A percentile compares a stretch with the other conserved stretches of the same genome.
Conservation (phyloP, 306 rosid genomes). For the Castanospermum australe region DNA sequence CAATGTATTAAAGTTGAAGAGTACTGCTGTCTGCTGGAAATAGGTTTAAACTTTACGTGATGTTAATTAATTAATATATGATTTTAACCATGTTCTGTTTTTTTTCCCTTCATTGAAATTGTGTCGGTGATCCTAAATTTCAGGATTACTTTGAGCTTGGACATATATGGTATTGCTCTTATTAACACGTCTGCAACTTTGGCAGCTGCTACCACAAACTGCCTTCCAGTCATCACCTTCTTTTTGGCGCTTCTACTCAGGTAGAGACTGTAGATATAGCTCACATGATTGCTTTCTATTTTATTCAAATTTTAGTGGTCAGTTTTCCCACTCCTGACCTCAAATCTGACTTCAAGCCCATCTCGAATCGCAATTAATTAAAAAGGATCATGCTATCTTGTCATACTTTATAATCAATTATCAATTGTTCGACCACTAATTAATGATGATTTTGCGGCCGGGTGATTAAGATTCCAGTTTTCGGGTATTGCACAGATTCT, state of each 20-base stretch:
- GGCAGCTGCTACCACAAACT: conserved; percentile 71
- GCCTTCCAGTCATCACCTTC: conserved; percentile 77
- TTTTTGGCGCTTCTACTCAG: conserved; percentile 60
- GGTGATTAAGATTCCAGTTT: neutral
- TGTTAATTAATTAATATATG: neutral
- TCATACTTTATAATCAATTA: neutral
- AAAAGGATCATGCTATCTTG: neutral
- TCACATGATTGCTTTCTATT: neutral
- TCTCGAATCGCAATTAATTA: neutral
- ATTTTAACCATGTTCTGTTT: neutral
- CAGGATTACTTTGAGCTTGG: conserved; percentile 63
- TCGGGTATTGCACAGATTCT: neutral
- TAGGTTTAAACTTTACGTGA: neutral
- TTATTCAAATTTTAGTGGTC: neutral
- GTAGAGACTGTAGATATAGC: conserved; percentile 10
- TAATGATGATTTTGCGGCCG: neutral
- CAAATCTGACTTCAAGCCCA: neutral
- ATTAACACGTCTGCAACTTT: conserved; percentile 64
- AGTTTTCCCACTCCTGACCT: neutral
- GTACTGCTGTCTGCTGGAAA: neutral
- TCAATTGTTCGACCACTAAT: neutral
- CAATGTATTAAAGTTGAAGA: neutral
- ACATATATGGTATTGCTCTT: conserved; percentile 50
- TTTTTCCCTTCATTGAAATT: neutral
- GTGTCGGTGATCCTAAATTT: neutral